These are phyloP conservation scores for Monocercomonoides exilis DNA, from an alignment of 78 protist genomes.

Conservation along the genomic window DNA sequence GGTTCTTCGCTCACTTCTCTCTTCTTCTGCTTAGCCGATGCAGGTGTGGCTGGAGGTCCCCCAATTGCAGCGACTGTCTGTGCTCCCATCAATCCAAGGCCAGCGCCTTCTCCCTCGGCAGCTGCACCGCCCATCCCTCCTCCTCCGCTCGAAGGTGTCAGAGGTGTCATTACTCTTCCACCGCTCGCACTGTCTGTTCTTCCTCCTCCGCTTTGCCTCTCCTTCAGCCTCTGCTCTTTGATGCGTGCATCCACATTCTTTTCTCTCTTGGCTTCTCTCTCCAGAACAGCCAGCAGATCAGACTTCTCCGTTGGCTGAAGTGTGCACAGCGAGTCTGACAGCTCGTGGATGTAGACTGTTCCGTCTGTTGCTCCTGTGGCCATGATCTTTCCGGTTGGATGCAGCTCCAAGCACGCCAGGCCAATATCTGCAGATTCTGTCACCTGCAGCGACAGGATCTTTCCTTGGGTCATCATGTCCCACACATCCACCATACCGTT, in stretches of 20 bases:
- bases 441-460: constrained; percentile 29
- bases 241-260: constrained; percentile 48
- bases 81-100: not conserved
- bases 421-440: constrained; percentile 22
- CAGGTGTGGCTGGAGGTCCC: not conserved
- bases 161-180: not conserved
- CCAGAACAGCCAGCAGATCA: constrained; percentile 11
- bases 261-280: constrained; percentile 44
- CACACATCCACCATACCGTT: constrained; percentile 70
- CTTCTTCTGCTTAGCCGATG: too few relatives aligned
- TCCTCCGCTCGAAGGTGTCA: too few relatives aligned
- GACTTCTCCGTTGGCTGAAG: constrained; percentile 44
- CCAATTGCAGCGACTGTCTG: not conserved
- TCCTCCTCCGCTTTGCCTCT: not conserved
- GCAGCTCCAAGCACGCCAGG: constrained; percentile 31
- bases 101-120: not conserved
- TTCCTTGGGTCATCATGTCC: constrained; percentile 57
- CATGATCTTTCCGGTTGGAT: constrained; percentile 33
- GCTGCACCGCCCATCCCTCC: not conserved
- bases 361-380: constrained; percentile 59
- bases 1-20: not conserved
- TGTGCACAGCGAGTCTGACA: constrained; percentile 23
- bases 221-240: constrained; percentile 30
- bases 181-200: not conserved
- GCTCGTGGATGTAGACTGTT: constrained; percentile 42